Evolutionary conservation across 352 stramenopile genomes (phyloP).

Genomic region (Globisporangium cystogenes): DNA sequence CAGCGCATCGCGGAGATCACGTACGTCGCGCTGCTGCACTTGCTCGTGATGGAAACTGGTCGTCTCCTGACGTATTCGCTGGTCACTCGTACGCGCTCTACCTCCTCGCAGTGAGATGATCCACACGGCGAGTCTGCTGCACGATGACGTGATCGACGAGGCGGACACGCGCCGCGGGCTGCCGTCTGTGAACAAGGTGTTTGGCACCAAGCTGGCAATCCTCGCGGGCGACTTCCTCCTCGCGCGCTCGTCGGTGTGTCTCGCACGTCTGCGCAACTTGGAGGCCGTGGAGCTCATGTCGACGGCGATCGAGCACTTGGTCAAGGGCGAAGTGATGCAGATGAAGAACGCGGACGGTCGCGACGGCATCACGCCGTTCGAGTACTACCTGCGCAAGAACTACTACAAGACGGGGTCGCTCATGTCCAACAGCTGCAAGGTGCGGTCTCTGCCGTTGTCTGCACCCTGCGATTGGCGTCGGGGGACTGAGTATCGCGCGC

Average conservation of each 20-base stretch:
- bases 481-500: neutral
- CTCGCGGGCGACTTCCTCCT: conserved; percentile 97
- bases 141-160: conserved; percentile 99
- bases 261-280: conserved; percentile 93
- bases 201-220: conserved; percentile 98
- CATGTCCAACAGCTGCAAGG: conserved; percentile 97
- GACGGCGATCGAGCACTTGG: conserved; percentile 98
- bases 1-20: conserved; percentile 83
- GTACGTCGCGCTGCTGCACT: conserved; percentile 21
- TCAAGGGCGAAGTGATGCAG: conserved; percentile 99
- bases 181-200: conserved; percentile 94
- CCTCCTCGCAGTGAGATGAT: conserved; percentile 91
- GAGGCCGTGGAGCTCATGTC: conserved; percentile 97
- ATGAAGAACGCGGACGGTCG: conserved; percentile 87
- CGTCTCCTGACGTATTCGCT: neutral
- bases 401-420: conserved; percentile 99
- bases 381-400: conserved; percentile 98
- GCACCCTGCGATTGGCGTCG: no score
- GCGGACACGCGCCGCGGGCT: conserved; percentile 93
- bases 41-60: neutral
- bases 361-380: conserved; percentile 80
- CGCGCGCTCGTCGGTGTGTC: conserved; percentile 92
- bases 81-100: neutral
- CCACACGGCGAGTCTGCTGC: conserved; percentile 97
- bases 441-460: neutral